Conservation (phyloP, 2,329 filamentous ascomycete species). For the Epichloe uncinata region DNA sequence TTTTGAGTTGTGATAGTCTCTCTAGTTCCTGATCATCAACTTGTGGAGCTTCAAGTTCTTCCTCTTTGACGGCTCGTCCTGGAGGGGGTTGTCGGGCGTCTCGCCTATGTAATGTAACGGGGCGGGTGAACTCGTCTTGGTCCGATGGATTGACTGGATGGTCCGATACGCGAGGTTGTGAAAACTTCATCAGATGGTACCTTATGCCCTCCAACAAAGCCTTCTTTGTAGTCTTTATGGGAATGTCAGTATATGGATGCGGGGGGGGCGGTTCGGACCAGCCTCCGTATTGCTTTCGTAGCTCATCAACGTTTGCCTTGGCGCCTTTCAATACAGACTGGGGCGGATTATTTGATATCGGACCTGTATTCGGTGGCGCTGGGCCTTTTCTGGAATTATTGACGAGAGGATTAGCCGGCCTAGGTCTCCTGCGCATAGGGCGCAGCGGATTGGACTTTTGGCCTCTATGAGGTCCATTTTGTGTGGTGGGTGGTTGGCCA, state of each 20-base stretch:
- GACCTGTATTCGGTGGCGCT: conserved; percentile 11
- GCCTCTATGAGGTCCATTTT: conserved; percentile 19
- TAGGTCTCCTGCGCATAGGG: conserved; percentile 26
- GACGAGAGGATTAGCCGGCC: conserved; percentile 47
- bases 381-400: conserved; percentile 39
- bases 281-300: conserved; percentile 36
- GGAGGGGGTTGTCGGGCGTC: conserved; percentile 62
- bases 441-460: conserved; percentile 24
- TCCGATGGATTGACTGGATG: conserved; percentile 55
- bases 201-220: conserved; percentile 67
- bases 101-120: conserved; percentile 77
- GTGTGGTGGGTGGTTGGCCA: conserved; percentile 23
- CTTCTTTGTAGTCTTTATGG: conserved; percentile 73
- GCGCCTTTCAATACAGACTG: conserved; percentile 15
- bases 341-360: conserved; percentile 9
- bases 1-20: conserved; percentile 54
- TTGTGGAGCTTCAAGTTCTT: conserved; percentile 29
- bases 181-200: conserved; percentile 76
- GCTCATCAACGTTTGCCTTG: conserved; percentile 25
- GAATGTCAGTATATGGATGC: conserved; percentile 40
- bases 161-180: conserved; percentile 39
- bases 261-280: conserved; percentile 43
- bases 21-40: conserved; percentile 47
- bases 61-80: conserved; percentile 49
- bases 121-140: conserved; percentile 71